A percentile compares a stretch with the other conserved stretches of the same genome.
phyloP scores from a whole-genome alignment of 768 basidiomycete species.

The Leccinum truebloodii region DNA sequence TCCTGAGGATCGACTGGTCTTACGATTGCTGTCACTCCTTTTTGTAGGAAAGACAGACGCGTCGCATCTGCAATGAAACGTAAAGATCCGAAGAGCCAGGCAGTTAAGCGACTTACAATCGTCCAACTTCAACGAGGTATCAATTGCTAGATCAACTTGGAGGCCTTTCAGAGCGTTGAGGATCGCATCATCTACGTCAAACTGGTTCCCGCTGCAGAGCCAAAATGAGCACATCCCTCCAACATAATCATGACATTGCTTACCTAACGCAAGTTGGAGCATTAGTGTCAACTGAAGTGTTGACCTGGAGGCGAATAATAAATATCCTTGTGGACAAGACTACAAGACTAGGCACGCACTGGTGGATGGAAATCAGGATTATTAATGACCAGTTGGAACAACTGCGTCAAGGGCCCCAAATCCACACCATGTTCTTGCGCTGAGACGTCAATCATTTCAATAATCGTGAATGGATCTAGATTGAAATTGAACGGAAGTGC shows the following conservation, averaged over 20 bases:
- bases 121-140: constrained; percentile 59
- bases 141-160: constrained; percentile 55
- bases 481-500: constrained; percentile 64
- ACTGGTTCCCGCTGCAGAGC: constrained; percentile 58
- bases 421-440: constrained; percentile 56
- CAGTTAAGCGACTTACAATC: constrained; percentile 50
- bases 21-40: constrained; percentile 55
- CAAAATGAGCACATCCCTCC: constrained; percentile 6
- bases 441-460: constrained; percentile 51
- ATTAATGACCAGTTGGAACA: constrained; percentile 55
- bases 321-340: neutral
- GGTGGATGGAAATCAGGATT: constrained; percentile 54
- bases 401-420: constrained; percentile 55
- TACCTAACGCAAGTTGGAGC: constrained; percentile 62
- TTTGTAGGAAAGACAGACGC: constrained; percentile 58
- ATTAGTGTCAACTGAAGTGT: constrained; percentile 51
- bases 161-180: constrained; percentile 61
- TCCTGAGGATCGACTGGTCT: constrained; percentile 14
- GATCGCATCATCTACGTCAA: constrained; percentile 60
- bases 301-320: constrained; percentile 41
- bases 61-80: constrained; percentile 46
- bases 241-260: constrained; percentile 1
- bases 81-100: constrained; percentile 4
- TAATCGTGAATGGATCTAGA: constrained; percentile 59
- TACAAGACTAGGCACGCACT: constrained; percentile 33